Conservation (phyloP, 75 land plant species). For the Pinus taeda region DNA sequence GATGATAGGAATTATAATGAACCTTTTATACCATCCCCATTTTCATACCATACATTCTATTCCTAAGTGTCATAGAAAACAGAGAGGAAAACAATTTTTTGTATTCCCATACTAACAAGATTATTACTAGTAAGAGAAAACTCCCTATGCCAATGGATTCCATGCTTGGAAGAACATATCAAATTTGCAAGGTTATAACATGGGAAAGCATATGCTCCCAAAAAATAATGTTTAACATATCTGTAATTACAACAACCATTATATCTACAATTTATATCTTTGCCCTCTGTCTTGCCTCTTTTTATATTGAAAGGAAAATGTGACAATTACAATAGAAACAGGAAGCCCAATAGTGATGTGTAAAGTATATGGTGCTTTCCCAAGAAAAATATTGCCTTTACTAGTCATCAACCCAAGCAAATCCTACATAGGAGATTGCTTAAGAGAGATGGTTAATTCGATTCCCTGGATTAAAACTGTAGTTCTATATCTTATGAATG, state of each 20-base stretch:
- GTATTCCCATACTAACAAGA: too few species aligned
- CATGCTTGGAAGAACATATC: too few species aligned
- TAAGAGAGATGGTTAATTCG: conserved; percentile 35
- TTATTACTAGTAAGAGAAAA: too few species aligned
- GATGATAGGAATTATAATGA: too few species aligned
- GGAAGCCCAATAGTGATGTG: conserved; percentile 62
- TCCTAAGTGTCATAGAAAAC: too few species aligned
- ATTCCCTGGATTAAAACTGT: conserved; percentile 54
- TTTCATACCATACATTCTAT: too few species aligned
- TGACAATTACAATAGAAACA: conserved; percentile 49
- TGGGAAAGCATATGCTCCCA: too few species aligned
- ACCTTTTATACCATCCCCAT: too few species aligned
- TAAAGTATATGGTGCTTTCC: conserved; percentile 39
- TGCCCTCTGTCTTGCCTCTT: conserved; percentile 54
- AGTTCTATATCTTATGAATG: conserved; percentile 41
- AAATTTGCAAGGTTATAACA: too few species aligned
- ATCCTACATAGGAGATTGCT: conserved; percentile 11
- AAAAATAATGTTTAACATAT: neutral
- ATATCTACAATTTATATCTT: neutral
- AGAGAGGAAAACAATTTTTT: too few species aligned
- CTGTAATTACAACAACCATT: neutral
- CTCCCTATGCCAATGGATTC: too few species aligned
- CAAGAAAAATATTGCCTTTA: conserved; percentile 13
- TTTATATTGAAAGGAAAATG: conserved; percentile 74
- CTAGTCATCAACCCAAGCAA: neutral